phyloP scores from a whole-genome alignment of 257 asterid species.

The Nicotiana undulata region DNA sequence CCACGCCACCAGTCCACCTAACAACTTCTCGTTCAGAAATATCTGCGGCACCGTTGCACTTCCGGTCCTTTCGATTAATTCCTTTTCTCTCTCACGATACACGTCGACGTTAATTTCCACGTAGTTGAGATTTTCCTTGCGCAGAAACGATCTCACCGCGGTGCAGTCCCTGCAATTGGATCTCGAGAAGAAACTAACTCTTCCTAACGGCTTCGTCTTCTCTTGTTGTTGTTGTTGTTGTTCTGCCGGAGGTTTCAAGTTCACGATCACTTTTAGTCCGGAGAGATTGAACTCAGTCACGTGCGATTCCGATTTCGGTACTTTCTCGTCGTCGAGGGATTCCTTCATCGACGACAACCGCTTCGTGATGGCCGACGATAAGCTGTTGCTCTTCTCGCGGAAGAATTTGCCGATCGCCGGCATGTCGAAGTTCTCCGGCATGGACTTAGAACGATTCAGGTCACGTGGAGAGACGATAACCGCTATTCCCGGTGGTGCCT shows the following conservation, averaged over 20 bases:
- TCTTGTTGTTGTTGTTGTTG: constrained; percentile 17
- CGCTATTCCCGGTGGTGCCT: constrained; percentile 50
- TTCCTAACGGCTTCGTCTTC: constrained; percentile 39
- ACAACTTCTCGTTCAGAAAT: constrained; percentile 67
- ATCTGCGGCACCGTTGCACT: constrained; percentile 61
- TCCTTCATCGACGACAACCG: constrained; percentile 50
- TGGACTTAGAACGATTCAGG: constrained; percentile 34
- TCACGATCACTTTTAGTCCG: constrained; percentile 55
- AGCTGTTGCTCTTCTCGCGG: constrained; percentile 65
- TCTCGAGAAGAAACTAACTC: constrained; percentile 75
- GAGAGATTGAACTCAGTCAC: constrained; percentile 59
- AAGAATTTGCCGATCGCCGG: constrained; percentile 77
- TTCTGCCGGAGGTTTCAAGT: constrained; percentile 13
- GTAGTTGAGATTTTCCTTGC: constrained; percentile 40
- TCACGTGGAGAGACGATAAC: not conserved
- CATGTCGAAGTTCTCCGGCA: constrained; percentile 43
- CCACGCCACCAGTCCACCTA: constrained; percentile 80
- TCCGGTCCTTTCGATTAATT: constrained; percentile 59
- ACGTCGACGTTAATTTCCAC: constrained; percentile 89
- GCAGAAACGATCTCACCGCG: constrained; percentile 67
- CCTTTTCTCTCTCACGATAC: constrained; percentile 60
- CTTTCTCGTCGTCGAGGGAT: constrained; percentile 17
- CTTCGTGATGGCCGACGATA: constrained; percentile 67
- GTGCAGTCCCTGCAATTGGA: constrained; percentile 81
- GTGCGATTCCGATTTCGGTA: constrained; percentile 2